Conservation (phyloP, 371 early-diverging fungal genomes). For the Circinella minor region DNA sequence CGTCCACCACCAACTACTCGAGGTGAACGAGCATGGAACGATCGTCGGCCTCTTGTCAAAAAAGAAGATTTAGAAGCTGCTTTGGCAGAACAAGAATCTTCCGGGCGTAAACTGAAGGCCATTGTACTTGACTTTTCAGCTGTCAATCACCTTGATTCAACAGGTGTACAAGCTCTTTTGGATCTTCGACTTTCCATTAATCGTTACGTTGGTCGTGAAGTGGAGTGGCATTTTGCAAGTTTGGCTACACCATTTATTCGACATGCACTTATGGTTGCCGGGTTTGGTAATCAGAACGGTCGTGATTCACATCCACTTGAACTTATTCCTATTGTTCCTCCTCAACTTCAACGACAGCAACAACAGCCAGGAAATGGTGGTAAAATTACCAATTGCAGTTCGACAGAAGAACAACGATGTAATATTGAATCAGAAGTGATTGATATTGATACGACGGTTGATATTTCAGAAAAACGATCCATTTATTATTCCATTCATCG, state of each 20-base stretch:
- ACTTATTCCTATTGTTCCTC: constrained; percentile 22
- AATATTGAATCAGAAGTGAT: constrained; percentile 1
- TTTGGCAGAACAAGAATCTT: constrained; percentile 12
- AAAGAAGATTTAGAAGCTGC: constrained; percentile 16
- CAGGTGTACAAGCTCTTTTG: constrained; percentile 57
- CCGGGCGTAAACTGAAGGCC: constrained; percentile 31
- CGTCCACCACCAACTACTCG: constrained; percentile 26
- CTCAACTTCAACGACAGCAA: constrained; percentile 5
- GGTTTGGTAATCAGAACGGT: constrained; percentile 34
- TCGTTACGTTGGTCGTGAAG: constrained; percentile 47
- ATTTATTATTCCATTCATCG: constrained; percentile 12
- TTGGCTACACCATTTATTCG: constrained; percentile 30
- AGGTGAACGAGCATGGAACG: constrained; percentile 57
- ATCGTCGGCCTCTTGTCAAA: constrained; percentile 36
- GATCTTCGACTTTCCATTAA: constrained; percentile 47
- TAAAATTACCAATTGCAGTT: not conserved
- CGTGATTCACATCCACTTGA: constrained; percentile 16
- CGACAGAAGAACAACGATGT: not conserved
- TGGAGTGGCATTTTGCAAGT: constrained; percentile 51
- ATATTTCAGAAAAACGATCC: constrained; percentile 10
- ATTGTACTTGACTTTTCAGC: constrained; percentile 68
- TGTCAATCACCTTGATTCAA: constrained; percentile 68
- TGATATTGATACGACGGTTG: not conserved
- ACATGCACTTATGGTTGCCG: constrained; percentile 30
- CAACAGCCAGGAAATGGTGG: not conserved